These are phyloP conservation scores for Malassezia nana DNA, from an alignment of 1,284 basidiomycete species.

Conservation along the genomic window DNA sequence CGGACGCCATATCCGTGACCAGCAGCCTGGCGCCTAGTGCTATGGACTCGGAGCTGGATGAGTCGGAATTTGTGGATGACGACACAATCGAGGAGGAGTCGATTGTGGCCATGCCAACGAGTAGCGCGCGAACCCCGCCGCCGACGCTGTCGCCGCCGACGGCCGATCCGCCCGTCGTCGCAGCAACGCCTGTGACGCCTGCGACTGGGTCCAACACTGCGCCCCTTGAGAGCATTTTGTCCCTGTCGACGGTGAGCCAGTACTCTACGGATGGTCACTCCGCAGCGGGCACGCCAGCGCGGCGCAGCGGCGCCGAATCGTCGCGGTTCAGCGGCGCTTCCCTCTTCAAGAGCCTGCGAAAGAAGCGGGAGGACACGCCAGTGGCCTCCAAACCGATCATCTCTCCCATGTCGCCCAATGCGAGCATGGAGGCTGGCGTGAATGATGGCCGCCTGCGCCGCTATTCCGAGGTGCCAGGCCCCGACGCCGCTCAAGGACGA, in stretches of 20 bases:
- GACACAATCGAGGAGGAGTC: conserved; percentile 8
- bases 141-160: background rate
- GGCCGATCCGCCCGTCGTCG: background rate
- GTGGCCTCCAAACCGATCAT: background rate
- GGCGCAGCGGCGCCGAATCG: background rate
- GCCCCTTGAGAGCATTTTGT: background rate
- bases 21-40: background rate
- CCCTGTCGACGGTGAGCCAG: background rate
- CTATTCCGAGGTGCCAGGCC: background rate
- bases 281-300: background rate
- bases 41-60: background rate
- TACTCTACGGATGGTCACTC: background rate
- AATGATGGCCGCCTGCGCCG: conserved; percentile 4
- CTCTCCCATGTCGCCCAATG: background rate
- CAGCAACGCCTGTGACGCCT: background rate
- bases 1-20: background rate
- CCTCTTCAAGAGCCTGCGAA: conserved; percentile 6
- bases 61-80: background rate
- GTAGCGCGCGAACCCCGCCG: background rate
- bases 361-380: conserved; percentile 3
- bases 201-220: background rate
- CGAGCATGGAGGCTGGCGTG: background rate
- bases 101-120: background rate
- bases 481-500: background rate
- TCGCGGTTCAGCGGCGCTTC: background rate